These are phyloP conservation scores for Vitis labrusca DNA, from an alignment of 164 flowering plant species.

Conservation along the genomic window DNA sequence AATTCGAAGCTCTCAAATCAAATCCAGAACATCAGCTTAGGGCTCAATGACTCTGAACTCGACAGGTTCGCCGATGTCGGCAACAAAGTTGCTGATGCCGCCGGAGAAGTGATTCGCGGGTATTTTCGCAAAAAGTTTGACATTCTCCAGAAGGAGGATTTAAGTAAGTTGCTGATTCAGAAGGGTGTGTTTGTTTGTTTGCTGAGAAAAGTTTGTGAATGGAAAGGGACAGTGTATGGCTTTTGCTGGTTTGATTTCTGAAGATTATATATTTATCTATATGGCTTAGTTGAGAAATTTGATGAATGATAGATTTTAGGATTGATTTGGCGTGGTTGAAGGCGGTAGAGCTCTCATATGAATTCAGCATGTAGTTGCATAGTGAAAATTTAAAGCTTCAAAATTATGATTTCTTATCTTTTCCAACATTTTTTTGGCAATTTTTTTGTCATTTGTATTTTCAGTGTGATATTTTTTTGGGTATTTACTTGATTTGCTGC, in stretches of 20 bases:
- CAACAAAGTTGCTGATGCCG: conserved; percentile 75
- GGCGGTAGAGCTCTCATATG: not conserved
- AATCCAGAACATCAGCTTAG: conserved; percentile 7
- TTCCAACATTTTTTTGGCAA: no score
- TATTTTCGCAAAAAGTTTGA: conserved; percentile 83
- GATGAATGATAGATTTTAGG: not conserved
- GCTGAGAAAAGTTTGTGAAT: not conserved
- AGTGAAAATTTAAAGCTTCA: no score
- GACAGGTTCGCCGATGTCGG: conserved; percentile 63
- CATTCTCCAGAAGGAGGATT: conserved; percentile 82
- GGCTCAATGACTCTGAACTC: conserved; percentile 25
- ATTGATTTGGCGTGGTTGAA: not conserved
- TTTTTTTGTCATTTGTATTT: not conserved
- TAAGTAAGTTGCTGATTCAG: conserved; percentile 48
- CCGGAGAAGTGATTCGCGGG: conserved; percentile 80
- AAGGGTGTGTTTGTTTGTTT: not conserved
- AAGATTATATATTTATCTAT: no score
- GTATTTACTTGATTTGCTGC: conserved; percentile 4
- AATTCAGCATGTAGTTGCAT: no score
- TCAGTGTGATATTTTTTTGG: not conserved
- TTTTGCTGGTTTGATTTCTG: not conserved
- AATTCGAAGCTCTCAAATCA: conserved; percentile 21
- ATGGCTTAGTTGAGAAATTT: no score
- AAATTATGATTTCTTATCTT: no score
- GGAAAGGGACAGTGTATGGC: not conserved